Percentiles rank a stretch among this genome's conserved stretches.
Evolutionary conservation across 768 basidiomycete species (phyloP).

Genomic region (Mycena indigotica): DNA sequence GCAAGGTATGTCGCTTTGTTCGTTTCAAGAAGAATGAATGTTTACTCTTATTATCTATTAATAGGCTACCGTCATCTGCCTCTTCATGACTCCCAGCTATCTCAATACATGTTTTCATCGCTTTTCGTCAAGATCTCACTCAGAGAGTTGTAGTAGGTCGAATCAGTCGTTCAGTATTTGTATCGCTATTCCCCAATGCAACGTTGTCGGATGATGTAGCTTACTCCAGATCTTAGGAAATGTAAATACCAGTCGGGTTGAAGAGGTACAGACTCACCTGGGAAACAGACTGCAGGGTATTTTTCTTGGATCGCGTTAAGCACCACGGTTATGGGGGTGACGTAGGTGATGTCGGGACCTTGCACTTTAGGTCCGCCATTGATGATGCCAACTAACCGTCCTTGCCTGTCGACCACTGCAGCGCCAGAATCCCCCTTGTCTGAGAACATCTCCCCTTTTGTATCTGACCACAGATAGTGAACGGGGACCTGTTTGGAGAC

Average conservation of each 20-base stretch:
- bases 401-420: not conserved
- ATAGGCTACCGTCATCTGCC: conserved; percentile 89
- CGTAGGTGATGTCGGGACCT: not conserved
- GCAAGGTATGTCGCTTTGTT: conserved; percentile 51
- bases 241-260: too few species aligned
- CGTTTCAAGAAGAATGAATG: not conserved
- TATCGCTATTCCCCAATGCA: too few species aligned
- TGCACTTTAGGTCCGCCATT: not conserved
- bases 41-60: not conserved
- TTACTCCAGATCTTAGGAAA: too few species aligned
- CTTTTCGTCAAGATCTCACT: conserved; percentile 76
- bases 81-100: conserved; percentile 82
- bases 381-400: not conserved
- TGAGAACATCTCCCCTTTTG: not conserved
- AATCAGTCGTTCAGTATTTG: too few species aligned
- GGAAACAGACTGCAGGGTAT: not conserved
- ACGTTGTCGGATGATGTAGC: too few species aligned
- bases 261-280: not conserved
- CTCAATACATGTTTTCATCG: conserved; percentile 92
- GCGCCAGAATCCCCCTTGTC: not conserved
- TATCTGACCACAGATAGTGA: not conserved
- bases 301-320: not conserved
- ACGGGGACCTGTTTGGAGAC: not conserved
- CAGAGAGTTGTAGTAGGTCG: conserved; percentile 26
- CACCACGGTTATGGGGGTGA: not conserved